phyloP scores from a whole-genome alignment of 78 protist genomes.

The Dictyostelium purpureum region DNA sequence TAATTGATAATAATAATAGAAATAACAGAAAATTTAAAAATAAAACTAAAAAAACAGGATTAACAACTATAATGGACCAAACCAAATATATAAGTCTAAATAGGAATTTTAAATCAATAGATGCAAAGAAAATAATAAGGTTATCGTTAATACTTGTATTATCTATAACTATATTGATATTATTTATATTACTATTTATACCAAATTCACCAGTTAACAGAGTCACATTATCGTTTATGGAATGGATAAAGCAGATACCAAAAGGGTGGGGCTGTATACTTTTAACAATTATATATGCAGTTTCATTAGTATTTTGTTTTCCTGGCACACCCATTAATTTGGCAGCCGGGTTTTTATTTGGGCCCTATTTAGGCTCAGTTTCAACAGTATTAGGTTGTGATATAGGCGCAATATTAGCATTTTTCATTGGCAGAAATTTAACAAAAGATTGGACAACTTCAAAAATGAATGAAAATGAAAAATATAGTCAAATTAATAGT shows the following conservation, averaged over 20 bases:
- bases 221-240: slow-evolving; percentile 19
- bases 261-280: slow-evolving; percentile 43
- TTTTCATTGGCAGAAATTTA: slow-evolving; percentile 40
- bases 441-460: slow-evolving; percentile 72
- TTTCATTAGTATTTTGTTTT: slow-evolving; percentile 52
- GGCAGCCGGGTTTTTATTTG: slow-evolving; percentile 74
- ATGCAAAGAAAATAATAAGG: not conserved
- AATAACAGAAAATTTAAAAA: too few species aligned
- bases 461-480: slow-evolving; percentile 48
- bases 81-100: too few species aligned
- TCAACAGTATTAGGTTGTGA: slow-evolving; percentile 66
- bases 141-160: not conserved
- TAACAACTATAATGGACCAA: too few species aligned
- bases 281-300: slow-evolving; percentile 31
- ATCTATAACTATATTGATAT: not conserved
- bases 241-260: slow-evolving; percentile 16
- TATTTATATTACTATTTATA: slow-evolving; percentile 46
- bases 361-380: slow-evolving; percentile 30
- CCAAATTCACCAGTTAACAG: slow-evolving; percentile 70
- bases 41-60: too few species aligned
- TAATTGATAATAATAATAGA: too few species aligned
- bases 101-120: too few species aligned
- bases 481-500: slow-evolving; percentile 62
- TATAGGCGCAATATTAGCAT: slow-evolving; percentile 62
- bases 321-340: slow-evolving; percentile 75